Evolutionary conservation across 139 green algal species (phyloP), one percentile per base, ranked within the genome.

Genomic region (Coelastrella sp.): DNA sequence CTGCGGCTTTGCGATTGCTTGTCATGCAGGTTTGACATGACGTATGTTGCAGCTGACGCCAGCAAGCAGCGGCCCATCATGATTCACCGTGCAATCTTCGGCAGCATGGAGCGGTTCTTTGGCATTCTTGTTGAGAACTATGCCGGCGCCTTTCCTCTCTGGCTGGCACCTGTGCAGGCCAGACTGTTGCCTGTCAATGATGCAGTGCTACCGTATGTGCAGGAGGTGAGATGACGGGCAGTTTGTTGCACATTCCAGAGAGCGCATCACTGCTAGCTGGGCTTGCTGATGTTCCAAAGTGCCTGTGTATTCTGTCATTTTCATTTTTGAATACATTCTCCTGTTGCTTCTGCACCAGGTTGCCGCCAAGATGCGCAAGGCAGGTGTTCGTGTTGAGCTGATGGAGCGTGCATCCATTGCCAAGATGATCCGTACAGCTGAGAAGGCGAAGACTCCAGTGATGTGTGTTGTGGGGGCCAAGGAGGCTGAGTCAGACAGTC

Each of bases 41-140:
- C 89, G 34, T 99, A 99, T 88, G 90, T 94, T 32, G 94, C 96
- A 81, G 85, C 86, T 9, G 81, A 94, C 43, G 90, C 91, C 69
- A 67, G 50, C 4, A 92, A 92, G 87, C 88, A 96, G 87, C 91
- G 93, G 38, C 97, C 97, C 71, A 99, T 99, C 91, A 99, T 99
- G 96, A 98, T 99, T 83, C 97, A 99, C 88, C 93, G 96, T 34
- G 97, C 97, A 66, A 98, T 99, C 86, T 95, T 99, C 79, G 96
- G 95, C 53, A 95, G 89, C 11, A 71, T 96, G 50, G 88, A 93
- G 91, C 85, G 91, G 57, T 99, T 99, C 91, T 98, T 99, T 86
- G 97, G 97, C 82, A 97, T 99, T 76, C 92, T 99, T 7, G 95
- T 98, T 19, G 97, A 99, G 84, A 99, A 99, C 93, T 99, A 97